phyloP scores from a whole-genome alignment of 805 yeast species.

The Diddensiella transvaalensis region DNA sequence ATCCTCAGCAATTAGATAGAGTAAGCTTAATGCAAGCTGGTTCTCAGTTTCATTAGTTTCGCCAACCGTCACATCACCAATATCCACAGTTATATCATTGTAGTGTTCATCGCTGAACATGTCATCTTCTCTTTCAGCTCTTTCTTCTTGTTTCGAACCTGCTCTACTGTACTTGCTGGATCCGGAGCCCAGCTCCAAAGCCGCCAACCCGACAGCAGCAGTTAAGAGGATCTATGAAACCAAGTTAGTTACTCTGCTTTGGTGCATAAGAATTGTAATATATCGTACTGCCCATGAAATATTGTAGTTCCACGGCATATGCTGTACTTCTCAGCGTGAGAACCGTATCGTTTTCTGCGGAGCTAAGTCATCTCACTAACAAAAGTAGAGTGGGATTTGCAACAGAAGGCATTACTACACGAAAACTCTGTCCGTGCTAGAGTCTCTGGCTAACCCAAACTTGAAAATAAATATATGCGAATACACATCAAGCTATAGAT shows the following conservation, averaged over 20 bases:
- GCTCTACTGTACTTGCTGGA: neutral
- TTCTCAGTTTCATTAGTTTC: neutral
- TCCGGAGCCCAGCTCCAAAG: neutral
- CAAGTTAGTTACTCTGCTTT: no score
- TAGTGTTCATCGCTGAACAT: no score
- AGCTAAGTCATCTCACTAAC: no score
- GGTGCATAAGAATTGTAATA: no score
- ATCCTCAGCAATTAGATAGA: slow-evolving; percentile 26
- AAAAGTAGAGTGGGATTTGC: no score
- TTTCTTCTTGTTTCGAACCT: neutral
- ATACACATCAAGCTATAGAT: no score
- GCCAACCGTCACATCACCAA: slow-evolving; percentile 1
- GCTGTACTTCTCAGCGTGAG: neutral
- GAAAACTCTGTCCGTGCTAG: no score
- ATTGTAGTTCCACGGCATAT: neutral
- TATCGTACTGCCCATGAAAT: neutral
- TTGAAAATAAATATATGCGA: no score
- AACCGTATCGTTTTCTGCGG: neutral
- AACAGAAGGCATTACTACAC: no score
- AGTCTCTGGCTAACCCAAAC: no score
- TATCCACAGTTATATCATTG: no score
- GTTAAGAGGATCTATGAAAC: no score
- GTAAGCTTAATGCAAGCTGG: slow-evolving; percentile 20
- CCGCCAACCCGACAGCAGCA: neutral
- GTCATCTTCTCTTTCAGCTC: neutral